Evolutionary conservation across 176 grass and related monocot genomes (phyloP).

Genomic region (Lolium multiflorum): DNA sequence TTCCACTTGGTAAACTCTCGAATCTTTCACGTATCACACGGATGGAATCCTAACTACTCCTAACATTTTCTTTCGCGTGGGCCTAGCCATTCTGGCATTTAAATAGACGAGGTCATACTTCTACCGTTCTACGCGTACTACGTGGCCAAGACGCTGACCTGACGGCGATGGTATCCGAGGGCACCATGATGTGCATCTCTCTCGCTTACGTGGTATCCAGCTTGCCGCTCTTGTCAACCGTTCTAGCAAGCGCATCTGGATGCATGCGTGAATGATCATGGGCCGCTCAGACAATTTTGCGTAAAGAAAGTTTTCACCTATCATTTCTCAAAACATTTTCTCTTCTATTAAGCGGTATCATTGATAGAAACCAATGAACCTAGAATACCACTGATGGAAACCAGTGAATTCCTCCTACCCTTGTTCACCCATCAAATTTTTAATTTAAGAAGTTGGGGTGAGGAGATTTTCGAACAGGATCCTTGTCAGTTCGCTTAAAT

Average conservation of each 20-base stretch:
- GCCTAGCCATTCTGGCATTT: slow-evolving; percentile 62
- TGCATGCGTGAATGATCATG: neutral
- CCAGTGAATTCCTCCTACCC: too few species aligned
- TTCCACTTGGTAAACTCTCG: slow-evolving; percentile 49
- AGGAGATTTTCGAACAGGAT: too few species aligned
- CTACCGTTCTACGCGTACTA: slow-evolving; percentile 73
- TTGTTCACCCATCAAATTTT: too few species aligned
- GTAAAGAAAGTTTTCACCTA: too few species aligned
- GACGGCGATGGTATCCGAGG: slow-evolving; percentile 60
- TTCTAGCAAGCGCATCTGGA: neutral
- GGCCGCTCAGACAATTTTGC: too few species aligned
- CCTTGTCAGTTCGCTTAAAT: too few species aligned
- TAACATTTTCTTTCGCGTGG: neutral
- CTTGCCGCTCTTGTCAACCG: neutral
- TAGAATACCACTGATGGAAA: too few species aligned
- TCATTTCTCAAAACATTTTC: too few species aligned
- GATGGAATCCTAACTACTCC: neutral
- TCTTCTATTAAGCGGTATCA: too few species aligned
- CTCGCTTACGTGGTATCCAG: slow-evolving; percentile 67
- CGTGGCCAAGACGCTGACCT: slow-evolving; percentile 46
- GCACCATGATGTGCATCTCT: slow-evolving; percentile 64
- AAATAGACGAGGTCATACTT: slow-evolving; percentile 49
- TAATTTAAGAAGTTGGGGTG: too few species aligned
- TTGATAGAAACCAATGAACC: too few species aligned
- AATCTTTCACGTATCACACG: neutral